Conservation (phyloP, 73 alveolate species). For the Paramecium sexaurelia region DNA sequence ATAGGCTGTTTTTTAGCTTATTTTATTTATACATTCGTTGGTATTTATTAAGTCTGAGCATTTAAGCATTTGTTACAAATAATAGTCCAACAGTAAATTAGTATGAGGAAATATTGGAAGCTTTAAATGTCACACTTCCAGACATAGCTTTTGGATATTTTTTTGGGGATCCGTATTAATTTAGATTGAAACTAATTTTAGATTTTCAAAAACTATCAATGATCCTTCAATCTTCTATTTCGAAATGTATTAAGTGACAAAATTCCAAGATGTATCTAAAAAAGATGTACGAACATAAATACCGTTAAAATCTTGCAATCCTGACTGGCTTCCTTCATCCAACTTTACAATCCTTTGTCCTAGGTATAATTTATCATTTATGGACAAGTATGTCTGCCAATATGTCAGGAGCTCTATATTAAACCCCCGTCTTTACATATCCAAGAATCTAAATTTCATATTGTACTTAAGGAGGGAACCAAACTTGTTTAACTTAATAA, state of each 20-base stretch:
- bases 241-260: background rate
- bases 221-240: slow-evolving; percentile 48
- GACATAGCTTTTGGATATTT: slow-evolving; percentile 40
- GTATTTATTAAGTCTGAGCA: background rate
- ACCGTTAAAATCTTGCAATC: background rate
- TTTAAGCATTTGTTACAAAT: slow-evolving; percentile 51
- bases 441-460: background rate
- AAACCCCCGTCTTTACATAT: background rate
- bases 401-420: slow-evolving; percentile 55
- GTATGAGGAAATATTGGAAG: background rate
- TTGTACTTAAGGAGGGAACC: background rate
- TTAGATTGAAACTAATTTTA: background rate
- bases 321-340: slow-evolving; percentile 10
- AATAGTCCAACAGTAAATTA: slow-evolving; percentile 61
- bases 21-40: slow-evolving; percentile 44
- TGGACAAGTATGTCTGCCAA: background rate
- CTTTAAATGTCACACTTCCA: background rate
- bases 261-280: background rate
- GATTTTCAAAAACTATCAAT: slow-evolving; percentile 30
- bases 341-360: slow-evolving; percentile 1
- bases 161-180: slow-evolving; percentile 44
- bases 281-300: background rate
- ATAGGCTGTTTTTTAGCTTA: slow-evolving; percentile 53
- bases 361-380: background rate
- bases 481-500: background rate